Evolutionary conservation across 805 yeast species (phyloP).

Genomic region (Wickerhamiella australiensis): DNA sequence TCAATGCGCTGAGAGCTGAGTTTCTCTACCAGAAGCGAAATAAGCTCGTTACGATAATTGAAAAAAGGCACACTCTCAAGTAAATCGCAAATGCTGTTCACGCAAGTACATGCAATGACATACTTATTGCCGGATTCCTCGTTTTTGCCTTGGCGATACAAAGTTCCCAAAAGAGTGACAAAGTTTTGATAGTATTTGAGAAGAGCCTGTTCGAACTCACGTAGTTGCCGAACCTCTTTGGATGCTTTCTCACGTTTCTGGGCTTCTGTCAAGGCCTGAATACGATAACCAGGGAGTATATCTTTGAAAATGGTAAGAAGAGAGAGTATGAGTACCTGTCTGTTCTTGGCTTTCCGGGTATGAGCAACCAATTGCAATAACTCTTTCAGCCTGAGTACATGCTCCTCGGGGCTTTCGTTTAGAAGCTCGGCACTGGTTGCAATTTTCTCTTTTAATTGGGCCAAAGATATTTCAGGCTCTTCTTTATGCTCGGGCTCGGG

Average conservation of each 20-base stretch:
- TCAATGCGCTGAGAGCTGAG: constrained; percentile 42
- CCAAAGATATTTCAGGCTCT: constrained; percentile 32
- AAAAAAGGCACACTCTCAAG: constrained; percentile 58
- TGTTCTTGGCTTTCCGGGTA: constrained; percentile 37
- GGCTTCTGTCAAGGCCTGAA: constrained; percentile 66
- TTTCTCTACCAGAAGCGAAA: constrained; percentile 55
- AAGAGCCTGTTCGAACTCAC: constrained; percentile 71
- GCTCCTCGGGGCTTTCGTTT: constrained; percentile 83
- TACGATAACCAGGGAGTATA: constrained; percentile 77
- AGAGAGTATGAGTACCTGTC: constrained; percentile 62
- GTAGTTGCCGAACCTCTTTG: constrained; percentile 63
- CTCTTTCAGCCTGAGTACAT: constrained; percentile 51
- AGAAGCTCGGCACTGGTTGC: constrained; percentile 69
- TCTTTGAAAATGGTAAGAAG: constrained; percentile 74
- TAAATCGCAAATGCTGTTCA: constrained; percentile 71
- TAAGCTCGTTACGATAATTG: constrained; percentile 66
- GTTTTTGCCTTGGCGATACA: constrained; percentile 31
- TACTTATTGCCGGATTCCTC: constrained; percentile 17
- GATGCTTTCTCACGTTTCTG: constrained; percentile 76
- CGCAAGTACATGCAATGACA: constrained; percentile 34
- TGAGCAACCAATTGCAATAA: constrained; percentile 23
- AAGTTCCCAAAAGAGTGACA: constrained; percentile 40
- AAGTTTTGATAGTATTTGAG: constrained; percentile 58
- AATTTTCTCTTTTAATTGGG: constrained; percentile 64
- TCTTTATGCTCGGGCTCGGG: constrained; percentile 27